Evolutionary conservation across 2,329 filamentous ascomycete species (phyloP).

Genomic region (Fonsecaea erecta): DNA sequence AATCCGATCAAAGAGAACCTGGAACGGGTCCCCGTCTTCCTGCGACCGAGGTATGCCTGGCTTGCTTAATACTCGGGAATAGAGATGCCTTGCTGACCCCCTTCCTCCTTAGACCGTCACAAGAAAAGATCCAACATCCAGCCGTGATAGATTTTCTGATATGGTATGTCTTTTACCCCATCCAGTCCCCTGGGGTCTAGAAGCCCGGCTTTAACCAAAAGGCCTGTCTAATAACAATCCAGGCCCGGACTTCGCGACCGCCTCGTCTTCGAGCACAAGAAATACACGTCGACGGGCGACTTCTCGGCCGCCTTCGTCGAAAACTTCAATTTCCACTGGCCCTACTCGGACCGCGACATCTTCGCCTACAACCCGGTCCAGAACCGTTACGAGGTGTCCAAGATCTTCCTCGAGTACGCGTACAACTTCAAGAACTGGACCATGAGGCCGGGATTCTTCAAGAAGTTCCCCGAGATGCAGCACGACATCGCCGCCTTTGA

Average conservation of each 20-base stretch:
- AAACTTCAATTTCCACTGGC: conserved; percentile 38
- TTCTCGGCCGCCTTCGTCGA: conserved; percentile 36
- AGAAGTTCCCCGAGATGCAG: conserved; percentile 36
- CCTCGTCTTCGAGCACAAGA: conserved; percentile 36
- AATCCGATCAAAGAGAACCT: conserved; percentile 34
- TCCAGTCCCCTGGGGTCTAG: too few species aligned
- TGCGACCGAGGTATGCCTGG: conserved; percentile 28
- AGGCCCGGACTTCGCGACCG: conserved; percentile 35
- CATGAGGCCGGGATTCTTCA: conserved; percentile 37
- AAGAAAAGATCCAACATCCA: conserved; percentile 36
- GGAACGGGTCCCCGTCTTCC: conserved; percentile 32
- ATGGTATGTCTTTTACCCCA: conserved; percentile 26
- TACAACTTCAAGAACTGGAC: conserved; percentile 37
- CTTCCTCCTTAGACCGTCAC: conserved; percentile 25
- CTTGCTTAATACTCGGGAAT: background rate
- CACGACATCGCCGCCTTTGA: conserved; percentile 34
- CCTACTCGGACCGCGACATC: conserved; percentile 33
- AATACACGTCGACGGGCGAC: conserved; percentile 32
- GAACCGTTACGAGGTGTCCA: conserved; percentile 30
- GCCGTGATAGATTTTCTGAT: conserved; percentile 36
- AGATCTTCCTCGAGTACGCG: conserved; percentile 31
- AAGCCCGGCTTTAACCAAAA: too few species aligned
- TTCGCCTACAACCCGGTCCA: conserved; percentile 27
- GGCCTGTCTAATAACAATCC: too few species aligned
- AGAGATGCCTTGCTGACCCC: background rate